Percentiles rank a stretch among this genome's conserved stretches.
Conservation (phyloP, 2,329 filamentous ascomycete genomes). For the Pyrenochaeta sp. region DNA sequence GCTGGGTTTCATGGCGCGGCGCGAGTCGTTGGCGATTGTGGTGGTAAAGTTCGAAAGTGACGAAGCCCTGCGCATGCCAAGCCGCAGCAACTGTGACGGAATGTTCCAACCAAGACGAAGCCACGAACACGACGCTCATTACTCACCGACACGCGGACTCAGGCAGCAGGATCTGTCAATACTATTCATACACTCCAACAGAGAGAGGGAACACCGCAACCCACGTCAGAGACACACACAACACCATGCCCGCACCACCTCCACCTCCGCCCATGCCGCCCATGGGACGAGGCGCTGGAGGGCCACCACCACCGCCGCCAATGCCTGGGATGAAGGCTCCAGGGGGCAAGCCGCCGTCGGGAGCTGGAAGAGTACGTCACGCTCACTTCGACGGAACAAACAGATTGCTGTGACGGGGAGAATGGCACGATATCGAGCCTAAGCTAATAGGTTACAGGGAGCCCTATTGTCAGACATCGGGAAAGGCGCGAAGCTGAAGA, state of each 20-base stretch:
- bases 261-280: constrained; percentile 50
- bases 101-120: constrained; percentile 19
- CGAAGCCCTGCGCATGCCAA: constrained; percentile 23
- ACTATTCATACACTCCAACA: not conserved
- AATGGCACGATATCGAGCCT: constrained; percentile 12
- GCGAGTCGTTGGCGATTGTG: constrained; percentile 12
- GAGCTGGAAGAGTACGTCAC: constrained; percentile 47
- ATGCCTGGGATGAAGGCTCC: constrained; percentile 48
- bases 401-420: constrained; percentile 4
- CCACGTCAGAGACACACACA: constrained; percentile 21
- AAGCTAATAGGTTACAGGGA: constrained; percentile 64
- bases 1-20: constrained; percentile 38
- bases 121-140: constrained; percentile 27
- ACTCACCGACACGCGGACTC: constrained; percentile 20
- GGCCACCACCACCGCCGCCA: constrained; percentile 47
- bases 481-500: constrained; percentile 82
- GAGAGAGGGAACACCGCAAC: constrained; percentile 3
- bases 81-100: constrained; percentile 7
- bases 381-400: not conserved
- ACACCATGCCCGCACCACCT: constrained; percentile 46
- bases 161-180: constrained; percentile 25
- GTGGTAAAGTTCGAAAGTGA: constrained; percentile 27
- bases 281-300: constrained; percentile 49
- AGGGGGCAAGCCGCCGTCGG: constrained; percentile 38
- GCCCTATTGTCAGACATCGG: constrained; percentile 87